Evolutionary conservation across 768 basidiomycete genomes (phyloP), one percentile per base, ranked within the genome.

Genomic region (Suillus alpinus): DNA sequence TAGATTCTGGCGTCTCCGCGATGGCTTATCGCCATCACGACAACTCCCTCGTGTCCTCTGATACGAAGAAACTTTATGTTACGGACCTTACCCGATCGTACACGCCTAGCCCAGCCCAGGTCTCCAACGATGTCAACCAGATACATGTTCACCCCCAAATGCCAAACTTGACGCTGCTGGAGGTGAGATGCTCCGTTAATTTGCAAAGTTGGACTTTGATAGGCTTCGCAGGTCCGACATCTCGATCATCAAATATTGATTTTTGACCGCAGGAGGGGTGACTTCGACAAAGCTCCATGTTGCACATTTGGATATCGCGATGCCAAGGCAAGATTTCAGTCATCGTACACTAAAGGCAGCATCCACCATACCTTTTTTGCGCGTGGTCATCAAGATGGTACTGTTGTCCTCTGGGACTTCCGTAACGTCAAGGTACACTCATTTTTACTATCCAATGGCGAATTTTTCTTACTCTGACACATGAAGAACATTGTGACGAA

Each of bases 351-450:
- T 43, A 74, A 77, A 58, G 82, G 83, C 62, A 79, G 73, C 66
- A 75, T 69, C 52, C 67, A 68, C 65, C 71, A 71, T 59, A 74
- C 71, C 56, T 73, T 79, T 60, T 84, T 82, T 68, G 78, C 75
- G 40, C 79, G 77, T 59, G 80, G 80, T 18, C 81, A 74, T 66
- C 70, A 72, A 37, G 82, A 84, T 63, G 78, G 80, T 18, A 64
- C 63, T 32, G 74, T 83, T 32, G 66, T 76, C 13, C 65, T 82
- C 32, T 83, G 82, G 81, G 84, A 85, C 66, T 80, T 76, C 69
- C 76, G 83, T 34, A 80, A 81, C 56, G 63, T 61, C 14, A 78
- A 78, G 76, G 83, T 80, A 74, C 53, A 61, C 55, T 51, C 59
- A 49, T 62, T 56, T 59, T 61, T 57, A 62, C 55, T 49, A 58